phyloP scores from a whole-genome alignment of 2,329 filamentous ascomycete genomes.

The Ramularia endophylla region DNA sequence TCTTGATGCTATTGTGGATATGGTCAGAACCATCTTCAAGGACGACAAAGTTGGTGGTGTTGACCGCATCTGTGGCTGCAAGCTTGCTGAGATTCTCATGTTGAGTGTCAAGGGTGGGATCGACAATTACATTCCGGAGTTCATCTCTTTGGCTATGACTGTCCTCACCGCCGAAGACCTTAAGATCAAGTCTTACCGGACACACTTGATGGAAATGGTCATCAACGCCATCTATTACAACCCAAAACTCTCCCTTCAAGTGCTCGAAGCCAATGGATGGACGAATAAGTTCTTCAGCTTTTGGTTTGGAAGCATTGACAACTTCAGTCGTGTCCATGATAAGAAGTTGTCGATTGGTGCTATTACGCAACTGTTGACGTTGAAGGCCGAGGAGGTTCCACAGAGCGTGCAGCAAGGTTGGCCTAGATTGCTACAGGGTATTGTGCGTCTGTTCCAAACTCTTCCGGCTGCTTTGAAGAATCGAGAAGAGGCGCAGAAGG shows the following conservation, averaged over 20 bases:
- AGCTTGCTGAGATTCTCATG: constrained; percentile 96
- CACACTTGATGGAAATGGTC: constrained; percentile 97
- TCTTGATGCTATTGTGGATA: constrained; percentile 79
- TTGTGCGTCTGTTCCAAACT: constrained; percentile 86
- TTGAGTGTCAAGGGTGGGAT: constrained; percentile 84
- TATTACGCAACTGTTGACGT: constrained; percentile 75
- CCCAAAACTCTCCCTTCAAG: constrained; percentile 72
- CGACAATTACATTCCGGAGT: constrained; percentile 81
- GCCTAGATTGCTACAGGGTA: constrained; percentile 83
- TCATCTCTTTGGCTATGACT: constrained; percentile 83
- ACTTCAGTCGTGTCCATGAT: constrained; percentile 90
- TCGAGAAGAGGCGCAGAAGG: constrained; percentile 85
- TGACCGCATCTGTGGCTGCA: constrained; percentile 95
- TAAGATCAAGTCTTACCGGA: constrained; percentile 87
- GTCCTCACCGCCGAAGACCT: constrained; percentile 69
- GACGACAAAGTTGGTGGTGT: constrained; percentile 90
- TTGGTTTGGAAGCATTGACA: constrained; percentile 96
- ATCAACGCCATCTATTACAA: constrained; percentile 99
- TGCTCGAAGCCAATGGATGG: constrained; percentile 88
- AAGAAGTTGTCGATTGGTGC: constrained; percentile 98
- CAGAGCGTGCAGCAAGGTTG: constrained; percentile 91
- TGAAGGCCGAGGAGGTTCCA: constrained; percentile 77
- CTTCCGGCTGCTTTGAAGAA: constrained; percentile 83
- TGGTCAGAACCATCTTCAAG: constrained; percentile 92
- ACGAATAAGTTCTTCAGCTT: constrained; percentile 98